Base-by-base conservation (phyloP, 441 rosid species). In the Gossypium davidsonii region DNA sequence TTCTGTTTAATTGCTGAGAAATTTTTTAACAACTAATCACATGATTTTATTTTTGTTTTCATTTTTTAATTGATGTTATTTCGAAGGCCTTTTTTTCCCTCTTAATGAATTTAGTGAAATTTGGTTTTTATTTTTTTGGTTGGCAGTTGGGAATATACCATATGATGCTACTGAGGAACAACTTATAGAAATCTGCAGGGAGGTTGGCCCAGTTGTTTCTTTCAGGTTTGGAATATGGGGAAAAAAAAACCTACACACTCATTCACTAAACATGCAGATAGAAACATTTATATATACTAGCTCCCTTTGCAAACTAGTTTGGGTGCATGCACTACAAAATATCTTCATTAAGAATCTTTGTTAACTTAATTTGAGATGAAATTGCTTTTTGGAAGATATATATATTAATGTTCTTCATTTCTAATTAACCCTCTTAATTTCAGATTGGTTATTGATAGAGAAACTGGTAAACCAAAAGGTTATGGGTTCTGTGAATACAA, bases 401-500 rank as follows among this genome's bases (percentile, higher is more conserved):
- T 14, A 3, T 15, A 56, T 59, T 15, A 15, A 57, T 44, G 3
- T 48, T 7, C 58, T 39, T 7, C 63, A 10, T 63, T 39, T 71
- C 44, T 73, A 34, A 67, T 67, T 20, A 77, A 3, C 66, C 12
- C 73, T 77, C 48, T 31, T 74, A 31, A 9, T 79, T 86, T 85
- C 92, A 92, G 99, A 82, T 84, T 94, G 73, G 98, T 94, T 53
- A 84, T 88, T 61, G 98, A 94, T 78, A 89, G 96, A 86, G 99
- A 92, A 86, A 94, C 98, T 59, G 98, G 99, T 55, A 94, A 92
- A 75, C 99, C 99, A 10, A 94, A 92, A 82, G 99, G 99, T 71
- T 94, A 94, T 59, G 99, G 99, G 0, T 94, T 94, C 86, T 94
- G 99, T 69, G 99, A 94, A 79, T 94, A 94, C 78, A 94, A 92